Percentiles rank a stretch among this genome's conserved stretches.
Evolutionary conservation across 148 eudicot species (phyloP).

Genomic region (Camellia sinensis): DNA sequence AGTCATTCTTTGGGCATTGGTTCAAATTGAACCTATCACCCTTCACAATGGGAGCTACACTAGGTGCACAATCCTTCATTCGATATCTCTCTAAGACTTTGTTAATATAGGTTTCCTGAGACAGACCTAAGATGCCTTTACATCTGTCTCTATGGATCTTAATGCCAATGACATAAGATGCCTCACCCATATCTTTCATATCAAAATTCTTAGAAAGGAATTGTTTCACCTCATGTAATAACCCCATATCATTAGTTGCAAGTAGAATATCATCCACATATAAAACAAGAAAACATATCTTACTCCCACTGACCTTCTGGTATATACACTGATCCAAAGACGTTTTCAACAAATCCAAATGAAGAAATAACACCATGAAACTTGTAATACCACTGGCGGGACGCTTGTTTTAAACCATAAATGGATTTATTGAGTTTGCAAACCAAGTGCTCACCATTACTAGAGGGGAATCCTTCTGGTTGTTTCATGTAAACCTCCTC

Average conservation of each 20-base stretch:
- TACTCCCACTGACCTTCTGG: background rate
- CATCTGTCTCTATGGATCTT: background rate
- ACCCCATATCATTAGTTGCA: background rate
- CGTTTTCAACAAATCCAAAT: background rate
- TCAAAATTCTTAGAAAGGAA: background rate
- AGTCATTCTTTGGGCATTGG: background rate
- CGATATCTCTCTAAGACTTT: background rate
- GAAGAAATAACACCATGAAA: background rate
- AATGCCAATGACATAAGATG: background rate
- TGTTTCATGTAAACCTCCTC: background rate
- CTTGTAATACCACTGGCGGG: background rate
- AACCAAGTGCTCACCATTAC: background rate
- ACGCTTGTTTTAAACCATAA: background rate
- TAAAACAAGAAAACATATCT: background rate
- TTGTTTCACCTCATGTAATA: background rate
- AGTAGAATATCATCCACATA: background rate
- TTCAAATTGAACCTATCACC: background rate
- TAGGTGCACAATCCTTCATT: background rate
- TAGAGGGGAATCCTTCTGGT: background rate
- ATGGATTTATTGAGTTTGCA: background rate
- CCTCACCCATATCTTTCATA: background rate
- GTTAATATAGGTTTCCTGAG: background rate
- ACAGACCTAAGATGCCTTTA: background rate
- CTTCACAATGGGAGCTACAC: background rate
- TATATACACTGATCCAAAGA: background rate